phyloP scores from a whole-genome alignment of 768 basidiomycete species.

The Lactarius deliciosus region DNA sequence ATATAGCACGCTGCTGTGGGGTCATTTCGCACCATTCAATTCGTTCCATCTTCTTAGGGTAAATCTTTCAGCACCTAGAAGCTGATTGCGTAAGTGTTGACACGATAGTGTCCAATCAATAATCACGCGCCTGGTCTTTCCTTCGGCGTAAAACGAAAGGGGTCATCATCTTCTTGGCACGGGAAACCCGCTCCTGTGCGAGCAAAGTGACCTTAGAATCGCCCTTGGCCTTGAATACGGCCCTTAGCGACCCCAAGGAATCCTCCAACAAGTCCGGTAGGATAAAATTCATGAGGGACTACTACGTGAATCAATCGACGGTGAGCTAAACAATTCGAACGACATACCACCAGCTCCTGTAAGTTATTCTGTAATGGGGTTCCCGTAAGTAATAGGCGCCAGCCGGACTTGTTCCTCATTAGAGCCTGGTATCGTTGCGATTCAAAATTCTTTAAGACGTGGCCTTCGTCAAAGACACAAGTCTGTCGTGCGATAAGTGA shows the following conservation, averaged over 20 bases:
- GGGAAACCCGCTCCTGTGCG: slow-evolving; percentile 87
- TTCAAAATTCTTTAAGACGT: slow-evolving; percentile 95
- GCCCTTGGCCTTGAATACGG: slow-evolving; percentile 97
- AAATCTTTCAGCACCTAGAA: slow-evolving; percentile 85
- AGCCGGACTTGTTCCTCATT: slow-evolving; percentile 79
- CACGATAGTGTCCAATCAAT: not conserved
- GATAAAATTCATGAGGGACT: slow-evolving; percentile 99
- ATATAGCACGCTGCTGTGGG: slow-evolving; percentile 73
- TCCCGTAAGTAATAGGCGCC: slow-evolving; percentile 92
- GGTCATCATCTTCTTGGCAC: slow-evolving; percentile 99
- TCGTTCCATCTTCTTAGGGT: slow-evolving; percentile 86
- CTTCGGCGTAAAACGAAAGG: slow-evolving; percentile 96
- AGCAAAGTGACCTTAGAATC: slow-evolving; percentile 85
- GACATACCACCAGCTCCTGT: slow-evolving; percentile 82
- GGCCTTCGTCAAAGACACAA: slow-evolving; percentile 96
- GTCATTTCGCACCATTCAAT: slow-evolving; percentile 98
- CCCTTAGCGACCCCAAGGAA: slow-evolving; percentile 74
- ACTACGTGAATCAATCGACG: slow-evolving; percentile 8
- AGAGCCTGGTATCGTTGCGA: slow-evolving; percentile 94
- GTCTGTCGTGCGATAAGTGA: slow-evolving; percentile 48
- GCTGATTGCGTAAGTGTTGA: not conserved
- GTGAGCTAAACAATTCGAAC: not conserved
- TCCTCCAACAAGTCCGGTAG: slow-evolving; percentile 85
- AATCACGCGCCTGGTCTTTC: slow-evolving; percentile 75
- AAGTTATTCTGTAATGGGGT: slow-evolving; percentile 93